Base-by-base conservation (phyloP, 2,329 filamentous ascomycete species). In the Stagonosporopsis tanaceti region DNA sequence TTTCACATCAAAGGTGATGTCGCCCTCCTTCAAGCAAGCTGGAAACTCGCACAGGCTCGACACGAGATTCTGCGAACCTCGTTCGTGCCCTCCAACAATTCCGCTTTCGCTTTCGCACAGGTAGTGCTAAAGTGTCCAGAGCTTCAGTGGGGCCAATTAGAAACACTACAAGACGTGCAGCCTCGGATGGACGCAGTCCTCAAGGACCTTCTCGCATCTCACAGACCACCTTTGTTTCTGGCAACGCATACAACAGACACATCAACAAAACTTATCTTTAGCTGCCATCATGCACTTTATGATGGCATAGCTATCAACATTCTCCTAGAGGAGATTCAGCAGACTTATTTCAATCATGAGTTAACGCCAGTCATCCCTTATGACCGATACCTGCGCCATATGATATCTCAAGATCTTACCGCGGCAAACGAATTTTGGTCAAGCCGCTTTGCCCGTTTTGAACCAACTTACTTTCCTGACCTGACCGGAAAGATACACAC, bases 271-370 rank as follows among this genome's bases (percentile, higher is more conserved):
- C 54, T 85, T 6, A 63, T 82, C 2, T 77, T 88, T 45, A 80
- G 79, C 22, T 87, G 87, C 65, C 93, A 97, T 66, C 93, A 97
- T 76, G 91, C 92, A 2, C 79, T 97, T 0, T 96, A 97, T 66
- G 93, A 97, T 75, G 93, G 90, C 0, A 87, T 89, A 34, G 92
- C 92, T 0, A 89, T 97, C 68, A 79, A 82, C 0, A 80, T 82
- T 8, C 79, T 97, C 0, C 82, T 94, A 24, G 75, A 84, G 0
- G 93, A 97, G 67, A 79, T 96, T 1, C 87, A 95, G 66, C 72
- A 79, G 2, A 61, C 85, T 3, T 86, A 88, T 32, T 59, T 73
- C 1, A 82, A 81, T 0, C 50, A 76, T 0, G 7, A 65, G 0
- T 76, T 95, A 1, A 75, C 79, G 0, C 60, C 79, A 0, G 72